These are phyloP conservation scores for Laburnicola sp. DNA, from an alignment of 2,329 filamentous ascomycete species.

Conservation along the genomic window DNA sequence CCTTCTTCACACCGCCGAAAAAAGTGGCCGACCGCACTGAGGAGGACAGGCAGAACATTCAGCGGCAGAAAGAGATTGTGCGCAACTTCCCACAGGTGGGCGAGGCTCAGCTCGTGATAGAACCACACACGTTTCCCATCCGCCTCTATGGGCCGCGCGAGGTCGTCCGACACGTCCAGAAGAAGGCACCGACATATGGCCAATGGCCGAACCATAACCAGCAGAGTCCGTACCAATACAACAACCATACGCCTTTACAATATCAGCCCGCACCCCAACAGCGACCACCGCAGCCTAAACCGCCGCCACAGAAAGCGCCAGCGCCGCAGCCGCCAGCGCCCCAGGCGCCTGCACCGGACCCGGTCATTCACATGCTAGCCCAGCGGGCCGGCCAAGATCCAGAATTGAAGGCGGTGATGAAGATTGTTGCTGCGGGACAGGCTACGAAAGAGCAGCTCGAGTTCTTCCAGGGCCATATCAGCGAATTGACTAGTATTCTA, in stretches of 20 bases:
- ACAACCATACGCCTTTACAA: constrained; percentile 29
- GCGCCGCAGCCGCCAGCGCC: constrained; percentile 24
- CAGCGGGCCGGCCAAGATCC: constrained; percentile 74
- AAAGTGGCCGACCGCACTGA: constrained; percentile 61
- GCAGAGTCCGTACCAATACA: constrained; percentile 31
- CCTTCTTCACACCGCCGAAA: constrained; percentile 42
- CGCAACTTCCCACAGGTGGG: constrained; percentile 45
- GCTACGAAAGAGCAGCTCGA: constrained; percentile 72
- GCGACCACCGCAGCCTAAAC: constrained; percentile 36
- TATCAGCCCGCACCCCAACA: constrained; percentile 33
- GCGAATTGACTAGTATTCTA: constrained; percentile 67
- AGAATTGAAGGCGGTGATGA: constrained; percentile 77
- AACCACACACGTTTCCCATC: constrained; percentile 79
- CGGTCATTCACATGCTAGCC: constrained; percentile 78
- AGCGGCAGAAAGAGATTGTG: constrained; percentile 61
- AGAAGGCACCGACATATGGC: constrained; percentile 38
- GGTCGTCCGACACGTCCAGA: constrained; percentile 26
- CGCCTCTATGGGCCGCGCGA: constrained; percentile 40
- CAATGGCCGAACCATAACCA: constrained; percentile 41
- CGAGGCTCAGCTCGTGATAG: constrained; percentile 70
- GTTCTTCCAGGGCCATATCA: constrained; percentile 78
- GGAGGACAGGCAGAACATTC: constrained; percentile 60
- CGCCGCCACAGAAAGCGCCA: constrained; percentile 28
- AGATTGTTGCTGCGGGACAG: constrained; percentile 75
- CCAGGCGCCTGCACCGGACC: constrained; percentile 59